Conservation (phyloP, 2,329 filamentous ascomycete genomes). For the Monosporascus sp. region DNA sequence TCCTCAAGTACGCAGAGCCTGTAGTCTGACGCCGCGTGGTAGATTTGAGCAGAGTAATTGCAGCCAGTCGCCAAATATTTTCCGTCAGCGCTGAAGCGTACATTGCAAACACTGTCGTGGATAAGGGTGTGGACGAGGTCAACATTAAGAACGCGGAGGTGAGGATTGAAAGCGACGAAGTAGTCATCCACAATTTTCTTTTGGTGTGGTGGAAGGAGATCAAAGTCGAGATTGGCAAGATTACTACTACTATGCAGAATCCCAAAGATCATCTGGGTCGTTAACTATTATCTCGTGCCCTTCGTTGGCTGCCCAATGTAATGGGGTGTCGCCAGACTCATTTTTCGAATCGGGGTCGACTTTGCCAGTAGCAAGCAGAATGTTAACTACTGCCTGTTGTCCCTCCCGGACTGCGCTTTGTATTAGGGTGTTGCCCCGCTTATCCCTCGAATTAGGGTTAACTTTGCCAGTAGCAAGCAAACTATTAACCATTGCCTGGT, state of each 20-base stretch:
- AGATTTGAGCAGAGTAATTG: constrained; percentile 99
- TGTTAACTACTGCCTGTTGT: no score
- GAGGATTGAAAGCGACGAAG: constrained; percentile 96
- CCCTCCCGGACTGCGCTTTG: neutral
- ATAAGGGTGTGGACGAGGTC: constrained; percentile 88
- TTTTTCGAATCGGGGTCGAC: no score
- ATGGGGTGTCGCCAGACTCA: no score
- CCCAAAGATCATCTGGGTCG: no score
- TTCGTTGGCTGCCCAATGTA: no score
- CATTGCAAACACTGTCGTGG: constrained; percentile 96
- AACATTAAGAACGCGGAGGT: constrained; percentile 85
- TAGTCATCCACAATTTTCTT: constrained; percentile 90
- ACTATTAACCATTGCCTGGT: no score
- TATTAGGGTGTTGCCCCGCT: neutral
- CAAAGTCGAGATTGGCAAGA: constrained; percentile 80
- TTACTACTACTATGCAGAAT: no score
- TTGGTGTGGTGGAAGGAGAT: constrained; percentile 75
- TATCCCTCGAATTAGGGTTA: no score
- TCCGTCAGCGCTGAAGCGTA: constrained; percentile 92
- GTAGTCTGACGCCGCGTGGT: constrained; percentile 80
- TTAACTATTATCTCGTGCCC: no score
- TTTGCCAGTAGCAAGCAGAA: no score
- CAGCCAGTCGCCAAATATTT: constrained; percentile 95
- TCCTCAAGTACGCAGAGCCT: constrained; percentile 90
- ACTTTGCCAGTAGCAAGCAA: no score